Evolutionary conservation across 176 grass and related monocot species (phyloP).

Genomic region (Raddia guianensis): DNA sequence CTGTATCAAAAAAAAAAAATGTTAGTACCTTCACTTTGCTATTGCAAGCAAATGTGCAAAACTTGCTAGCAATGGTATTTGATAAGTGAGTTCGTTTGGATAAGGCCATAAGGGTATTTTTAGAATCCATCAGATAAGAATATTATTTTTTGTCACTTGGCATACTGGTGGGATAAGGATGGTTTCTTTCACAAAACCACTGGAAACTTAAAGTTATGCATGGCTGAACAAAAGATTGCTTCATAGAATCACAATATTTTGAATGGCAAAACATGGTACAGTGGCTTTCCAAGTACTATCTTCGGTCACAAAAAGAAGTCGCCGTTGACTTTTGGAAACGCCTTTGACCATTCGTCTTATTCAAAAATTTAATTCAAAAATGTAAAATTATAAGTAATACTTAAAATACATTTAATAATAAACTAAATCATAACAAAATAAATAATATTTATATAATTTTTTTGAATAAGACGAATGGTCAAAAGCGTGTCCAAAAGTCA

Average conservation of each 20-base stretch:
- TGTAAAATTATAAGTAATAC: too few species aligned
- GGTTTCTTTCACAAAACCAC: slow-evolving; percentile 11
- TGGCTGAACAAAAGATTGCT: not conserved
- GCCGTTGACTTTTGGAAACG: too few species aligned
- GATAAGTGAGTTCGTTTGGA: not conserved
- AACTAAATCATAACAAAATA: too few species aligned
- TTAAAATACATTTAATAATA: too few species aligned
- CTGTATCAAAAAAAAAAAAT: slow-evolving; percentile 53
- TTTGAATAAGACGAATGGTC: too few species aligned
- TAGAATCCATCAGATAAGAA: too few species aligned
- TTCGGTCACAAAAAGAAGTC: too few species aligned
- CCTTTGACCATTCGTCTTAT: too few species aligned
- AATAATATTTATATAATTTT: too few species aligned
- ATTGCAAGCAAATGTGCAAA: slow-evolving; percentile 12
- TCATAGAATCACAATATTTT: not conserved
- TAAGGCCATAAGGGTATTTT: not conserved
- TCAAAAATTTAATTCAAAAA: too few species aligned
- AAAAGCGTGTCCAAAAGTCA: too few species aligned
- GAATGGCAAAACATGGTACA: not conserved
- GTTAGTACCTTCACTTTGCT: slow-evolving; percentile 7
- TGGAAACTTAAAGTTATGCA: slow-evolving; percentile 4
- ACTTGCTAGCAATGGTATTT: not conserved
- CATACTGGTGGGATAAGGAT: not conserved
- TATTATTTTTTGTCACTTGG: not conserved
- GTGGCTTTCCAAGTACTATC: not conserved